phyloP scores from a whole-genome alignment of 169 alveolate genomes.

The Eimeria falciformis region DNA sequence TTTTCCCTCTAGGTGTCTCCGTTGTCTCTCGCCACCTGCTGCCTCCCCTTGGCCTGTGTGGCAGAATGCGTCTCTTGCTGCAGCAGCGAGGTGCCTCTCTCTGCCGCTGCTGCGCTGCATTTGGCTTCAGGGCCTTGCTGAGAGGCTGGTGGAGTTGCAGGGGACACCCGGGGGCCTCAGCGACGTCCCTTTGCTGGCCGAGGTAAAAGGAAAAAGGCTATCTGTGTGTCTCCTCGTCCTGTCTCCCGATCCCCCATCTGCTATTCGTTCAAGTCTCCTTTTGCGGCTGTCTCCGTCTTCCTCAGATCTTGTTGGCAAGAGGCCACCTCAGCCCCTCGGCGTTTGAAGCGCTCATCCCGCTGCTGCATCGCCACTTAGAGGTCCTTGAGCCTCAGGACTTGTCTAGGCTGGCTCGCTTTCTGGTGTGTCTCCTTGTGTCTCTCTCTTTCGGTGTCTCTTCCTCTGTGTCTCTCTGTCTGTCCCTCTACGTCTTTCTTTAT shows the following conservation, averaged over 20 bases:
- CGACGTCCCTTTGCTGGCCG: constrained; percentile 54
- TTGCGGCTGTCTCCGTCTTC: background rate
- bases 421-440: constrained; percentile 76
- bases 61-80: constrained; percentile 46
- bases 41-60: too few relatives aligned
- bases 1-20: background rate
- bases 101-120: background rate
- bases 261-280: too few relatives aligned
- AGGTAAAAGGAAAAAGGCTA: too few relatives aligned
- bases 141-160: background rate
- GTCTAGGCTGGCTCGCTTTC: constrained; percentile 83
- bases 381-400: constrained; percentile 88
- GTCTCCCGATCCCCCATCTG: too few relatives aligned
- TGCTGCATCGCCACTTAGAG: constrained; percentile 81
- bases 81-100: background rate
- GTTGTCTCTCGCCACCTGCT: too few relatives aligned
- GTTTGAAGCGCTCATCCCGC: constrained; percentile 83
- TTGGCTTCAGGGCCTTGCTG: constrained; percentile 1
- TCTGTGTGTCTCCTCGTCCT: too few relatives aligned
- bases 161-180: constrained; percentile 13
- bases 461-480: background rate
- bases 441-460: background rate
- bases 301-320: constrained; percentile 12
- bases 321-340: background rate
- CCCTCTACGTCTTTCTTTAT: background rate